Evolutionary conservation across 164 flowering plant species (phyloP), one percentile per base, ranked within the genome.

Genomic region (Magnolia officinalis): DNA sequence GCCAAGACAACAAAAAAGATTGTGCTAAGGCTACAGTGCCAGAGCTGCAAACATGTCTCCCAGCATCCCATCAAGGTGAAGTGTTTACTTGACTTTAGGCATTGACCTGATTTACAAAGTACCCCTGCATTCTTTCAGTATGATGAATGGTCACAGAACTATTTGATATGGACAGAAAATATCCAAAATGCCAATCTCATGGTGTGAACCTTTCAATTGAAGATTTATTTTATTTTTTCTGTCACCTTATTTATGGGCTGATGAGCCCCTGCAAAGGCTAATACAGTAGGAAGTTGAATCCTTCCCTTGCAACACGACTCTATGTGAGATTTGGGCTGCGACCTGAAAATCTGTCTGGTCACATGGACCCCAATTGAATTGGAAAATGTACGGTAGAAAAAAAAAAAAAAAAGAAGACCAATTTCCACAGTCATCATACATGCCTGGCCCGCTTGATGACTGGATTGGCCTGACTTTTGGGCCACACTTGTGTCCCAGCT

Each of bases 1-100:
- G 80, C 80, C 3, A 78, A 78, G 29, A 78, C 80, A 20, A 78
- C 80, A 1, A 73, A 78, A 61, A 78, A 78, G 72, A 78, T 78
- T 66, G 80, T 78, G 72, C 65, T 78, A 20, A 78, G 80, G 80
- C 75, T 77, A 49, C 79, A 77, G 59, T 77, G 79, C 75, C 79
- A 77, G 71, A 77, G 79, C 52, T 77, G 79, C 71, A 77, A 77
- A 45, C 79, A 77, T 72, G 79, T 77, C 6, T 77, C 79, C n/a
- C 79, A 77, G 61, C 79, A 77, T 66, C 75, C 79, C 14, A 77
- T 77, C 69, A 77, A 77, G 79, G 79, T 77, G 18, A 55, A 16
- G 18, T 55, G 61, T 11, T 55, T 55, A 11, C 18, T 0, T 1
- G 2, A 55, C 18, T 10, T 37, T 55, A 16, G 16, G 18, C 61